A percentile compares a stretch with the other conserved stretches of the same genome.
These are phyloP conservation scores for Styphnolobium japonicum DNA, from an alignment of 306 rosid genomes.

Conservation along the genomic window DNA sequence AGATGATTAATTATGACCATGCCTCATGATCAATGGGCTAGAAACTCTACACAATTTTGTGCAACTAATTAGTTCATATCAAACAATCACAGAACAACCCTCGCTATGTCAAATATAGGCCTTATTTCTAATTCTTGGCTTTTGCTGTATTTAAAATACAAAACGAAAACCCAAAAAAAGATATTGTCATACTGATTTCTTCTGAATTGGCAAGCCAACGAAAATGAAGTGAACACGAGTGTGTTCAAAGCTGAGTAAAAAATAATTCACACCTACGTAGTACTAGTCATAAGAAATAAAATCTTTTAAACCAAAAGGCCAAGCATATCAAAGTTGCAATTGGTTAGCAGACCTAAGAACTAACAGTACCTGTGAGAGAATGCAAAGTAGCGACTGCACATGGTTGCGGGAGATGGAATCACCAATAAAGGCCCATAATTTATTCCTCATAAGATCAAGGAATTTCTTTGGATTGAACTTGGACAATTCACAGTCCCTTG, in stretches of 20 bases:
- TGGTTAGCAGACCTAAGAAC: not conserved
- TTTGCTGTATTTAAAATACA: not conserved
- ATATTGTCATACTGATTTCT: not conserved
- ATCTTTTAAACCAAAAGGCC: not conserved
- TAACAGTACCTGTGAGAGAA: slow-evolving; percentile 63
- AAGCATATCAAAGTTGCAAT: not conserved
- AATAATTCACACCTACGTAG: not conserved
- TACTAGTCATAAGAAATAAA: not conserved
- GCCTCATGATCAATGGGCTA: not conserved
- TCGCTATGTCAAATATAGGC: not conserved
- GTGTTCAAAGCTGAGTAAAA: not conserved
- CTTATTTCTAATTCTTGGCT: not conserved
- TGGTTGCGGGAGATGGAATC: slow-evolving; percentile 90
- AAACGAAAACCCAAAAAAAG: not conserved
- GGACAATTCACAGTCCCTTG: slow-evolving; percentile 58
- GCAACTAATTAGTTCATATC: not conserved
- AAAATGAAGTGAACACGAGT: slow-evolving; percentile 1
- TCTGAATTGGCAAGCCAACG: not conserved
- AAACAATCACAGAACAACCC: not conserved
- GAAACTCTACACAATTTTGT: not conserved
- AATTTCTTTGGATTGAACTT: slow-evolving; percentile 58
- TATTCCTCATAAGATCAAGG: slow-evolving; percentile 63
- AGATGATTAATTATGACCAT: not conserved
- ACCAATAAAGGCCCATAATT: slow-evolving; percentile 69
- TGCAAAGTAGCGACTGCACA: slow-evolving; percentile 73